Evolutionary conservation across 2,329 filamentous ascomycete species (phyloP), one percentile per base, ranked within the genome.

Genomic region (Trichoderma lentiforme): DNA sequence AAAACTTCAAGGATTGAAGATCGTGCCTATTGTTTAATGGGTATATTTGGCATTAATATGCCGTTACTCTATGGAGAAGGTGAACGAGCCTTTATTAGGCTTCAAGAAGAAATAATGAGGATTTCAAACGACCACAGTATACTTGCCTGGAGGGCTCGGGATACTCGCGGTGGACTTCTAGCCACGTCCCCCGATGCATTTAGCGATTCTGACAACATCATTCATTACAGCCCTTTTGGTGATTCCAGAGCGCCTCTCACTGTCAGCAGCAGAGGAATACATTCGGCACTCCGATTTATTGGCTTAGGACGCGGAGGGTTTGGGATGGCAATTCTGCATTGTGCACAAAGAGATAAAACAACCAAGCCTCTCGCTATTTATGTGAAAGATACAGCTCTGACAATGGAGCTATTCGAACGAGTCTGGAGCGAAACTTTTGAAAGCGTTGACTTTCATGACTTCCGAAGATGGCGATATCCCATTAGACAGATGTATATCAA

Each of bases 31-130:
- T 78, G 75, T 14, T 64, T 80, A 7, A 56, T 80, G 21, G 79
- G 79, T 3, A 68, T 80, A 1, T 80, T 80, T 53, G 75, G 74
- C 28, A 73, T 80, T 61, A 77, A 79, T 36, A 79, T 80, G 78
- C 74, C 78, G 0, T 66, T 79, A 0, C 57, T 80, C 0, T 80
- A 80, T 15, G 78, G 78, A 0, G 79, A 80, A 47, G 78, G 78
- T 0, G 65, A 74, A 8, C 73, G 61, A 32, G 76, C 77, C 0
- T 78, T 78, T 8, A 66, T 74, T 7, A 63, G 77, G 3, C 72
- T 78, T 0, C 62, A 65, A n/a, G 62, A 65, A 7, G 62, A 65
- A 18, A 70, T 70, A 8, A 70, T 70, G 56, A 43, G 9, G n/a
- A 32, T 70, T 4, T 62, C 56, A 3, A 15, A 51, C 43, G 66